Percentiles rank a stretch among this genome's conserved stretches.
Evolutionary conservation across 805 yeast species (phyloP).

Genomic region (Suhomyces sp.): DNA sequence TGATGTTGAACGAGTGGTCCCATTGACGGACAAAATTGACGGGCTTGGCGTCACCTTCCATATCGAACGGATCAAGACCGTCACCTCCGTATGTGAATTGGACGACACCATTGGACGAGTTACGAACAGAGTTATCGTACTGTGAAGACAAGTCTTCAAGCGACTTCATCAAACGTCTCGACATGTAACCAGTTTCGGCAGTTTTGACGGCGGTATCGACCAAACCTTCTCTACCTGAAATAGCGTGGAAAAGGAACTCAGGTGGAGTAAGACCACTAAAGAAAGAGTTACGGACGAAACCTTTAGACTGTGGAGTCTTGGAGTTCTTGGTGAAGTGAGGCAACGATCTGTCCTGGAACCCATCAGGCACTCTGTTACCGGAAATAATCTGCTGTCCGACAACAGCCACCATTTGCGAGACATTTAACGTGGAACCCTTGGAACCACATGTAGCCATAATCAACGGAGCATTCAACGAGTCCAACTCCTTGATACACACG

Average conservation of each 20-base stretch:
- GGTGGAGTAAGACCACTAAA: constrained; percentile 93
- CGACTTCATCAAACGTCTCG: constrained; percentile 96
- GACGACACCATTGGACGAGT: constrained; percentile 93
- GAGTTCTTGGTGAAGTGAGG: constrained; percentile 97
- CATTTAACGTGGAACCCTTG: constrained; percentile 95
- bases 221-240: constrained; percentile 98
- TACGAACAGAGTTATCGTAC: constrained; percentile 92
- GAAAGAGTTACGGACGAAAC: constrained; percentile 95
- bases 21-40: constrained; percentile 92
- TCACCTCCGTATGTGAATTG: constrained; percentile 99
- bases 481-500: constrained; percentile 90
- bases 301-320: constrained; percentile 96
- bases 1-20: constrained; percentile 83
- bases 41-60: constrained; percentile 98
- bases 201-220: constrained; percentile 99
- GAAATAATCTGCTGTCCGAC: constrained; percentile 99
- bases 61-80: constrained; percentile 95
- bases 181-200: constrained; percentile 98
- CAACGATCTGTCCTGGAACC: constrained; percentile 97
- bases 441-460: constrained; percentile 99
- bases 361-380: constrained; percentile 99
- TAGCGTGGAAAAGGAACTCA: constrained; percentile 96
- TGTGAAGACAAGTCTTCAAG: constrained; percentile 91
- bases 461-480: constrained; percentile 87
- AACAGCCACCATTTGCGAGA: constrained; percentile 99